Conservation (phyloP, 345 rosid genomes). For the Lenwebbia sp. region DNA sequence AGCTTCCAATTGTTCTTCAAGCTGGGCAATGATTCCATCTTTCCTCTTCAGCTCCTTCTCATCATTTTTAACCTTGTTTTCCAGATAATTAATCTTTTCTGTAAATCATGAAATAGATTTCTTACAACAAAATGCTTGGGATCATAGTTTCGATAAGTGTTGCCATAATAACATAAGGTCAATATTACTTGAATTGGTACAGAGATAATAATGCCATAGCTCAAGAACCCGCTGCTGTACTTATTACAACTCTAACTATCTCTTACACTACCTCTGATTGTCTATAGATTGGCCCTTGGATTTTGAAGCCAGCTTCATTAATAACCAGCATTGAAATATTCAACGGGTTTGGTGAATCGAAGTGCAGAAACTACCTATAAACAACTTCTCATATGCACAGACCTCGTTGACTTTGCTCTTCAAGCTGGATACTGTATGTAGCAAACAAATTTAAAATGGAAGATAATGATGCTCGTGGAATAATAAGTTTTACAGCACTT, state of each 20-base stretch:
- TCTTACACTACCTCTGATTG: background rate
- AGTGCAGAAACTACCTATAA: slow-evolving; percentile 32
- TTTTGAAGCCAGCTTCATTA: background rate
- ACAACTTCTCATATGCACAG: slow-evolving; percentile 34
- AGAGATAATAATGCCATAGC: background rate
- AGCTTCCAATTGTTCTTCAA: slow-evolving; percentile 43
- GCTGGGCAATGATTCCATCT: slow-evolving; percentile 40
- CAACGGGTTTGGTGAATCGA: background rate
- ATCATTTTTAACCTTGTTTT: slow-evolving; percentile 29
- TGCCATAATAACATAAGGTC: background rate
- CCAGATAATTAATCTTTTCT: slow-evolving; percentile 51
- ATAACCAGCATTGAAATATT: background rate
- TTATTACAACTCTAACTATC: background rate
- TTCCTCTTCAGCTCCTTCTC: slow-evolving; percentile 45
- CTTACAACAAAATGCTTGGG: background rate
- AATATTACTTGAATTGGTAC: background rate
- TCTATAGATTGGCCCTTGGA: background rate
- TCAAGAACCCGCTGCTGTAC: background rate
- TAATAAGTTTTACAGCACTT: background rate
- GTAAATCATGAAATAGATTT: slow-evolving; percentile 1
- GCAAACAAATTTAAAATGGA: slow-evolving; percentile 5
- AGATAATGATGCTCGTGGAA: background rate
- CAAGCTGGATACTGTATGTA: slow-evolving; percentile 47
- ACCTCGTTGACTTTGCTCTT: slow-evolving; percentile 57
- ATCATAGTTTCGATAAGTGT: background rate